These are phyloP conservation scores for Penicillium desertorum DNA, from an alignment of 495 filamentous ascomycete genomes.

Conservation along the genomic window DNA sequence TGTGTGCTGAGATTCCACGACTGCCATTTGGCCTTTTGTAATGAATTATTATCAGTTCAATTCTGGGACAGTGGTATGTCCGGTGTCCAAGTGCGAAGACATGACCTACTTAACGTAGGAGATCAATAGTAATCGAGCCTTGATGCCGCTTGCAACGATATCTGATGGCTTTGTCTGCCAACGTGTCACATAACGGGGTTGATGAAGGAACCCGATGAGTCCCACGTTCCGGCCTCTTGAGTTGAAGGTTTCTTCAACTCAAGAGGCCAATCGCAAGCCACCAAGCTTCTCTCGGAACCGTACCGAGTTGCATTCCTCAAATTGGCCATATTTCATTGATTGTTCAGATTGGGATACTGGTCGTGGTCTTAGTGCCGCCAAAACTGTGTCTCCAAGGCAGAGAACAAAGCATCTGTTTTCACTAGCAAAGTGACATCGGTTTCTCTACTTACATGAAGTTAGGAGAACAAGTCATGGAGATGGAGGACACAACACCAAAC, in stretches of 20 bases:
- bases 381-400: conserved; percentile 25
- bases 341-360: conserved; percentile 34
- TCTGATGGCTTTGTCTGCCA: too few relatives aligned
- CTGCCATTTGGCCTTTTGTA: too few relatives aligned
- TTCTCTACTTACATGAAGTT: too few relatives aligned
- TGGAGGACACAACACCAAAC: too few relatives aligned
- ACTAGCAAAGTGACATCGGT: too few relatives aligned
- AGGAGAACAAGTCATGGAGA: too few relatives aligned
- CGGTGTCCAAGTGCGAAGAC: not conserved
- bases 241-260: too few relatives aligned
- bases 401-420: conserved; percentile 29
- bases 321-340: conserved; percentile 12
- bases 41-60: not conserved
- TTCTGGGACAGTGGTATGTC: not conserved
- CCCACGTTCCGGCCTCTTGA: too few relatives aligned
- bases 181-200: not conserved
- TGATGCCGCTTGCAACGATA: not conserved
- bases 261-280: conserved; percentile 14
- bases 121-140: not conserved
- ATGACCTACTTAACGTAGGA: not conserved
- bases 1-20: too few relatives aligned
- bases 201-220: too few relatives aligned
- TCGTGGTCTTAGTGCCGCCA: conserved; percentile 29
- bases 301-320: conserved; percentile 25
- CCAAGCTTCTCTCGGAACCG: conserved; percentile 35